phyloP scores from a whole-genome alignment of 2,329 filamentous ascomycete species.

The Thyridium curvatum region DNA sequence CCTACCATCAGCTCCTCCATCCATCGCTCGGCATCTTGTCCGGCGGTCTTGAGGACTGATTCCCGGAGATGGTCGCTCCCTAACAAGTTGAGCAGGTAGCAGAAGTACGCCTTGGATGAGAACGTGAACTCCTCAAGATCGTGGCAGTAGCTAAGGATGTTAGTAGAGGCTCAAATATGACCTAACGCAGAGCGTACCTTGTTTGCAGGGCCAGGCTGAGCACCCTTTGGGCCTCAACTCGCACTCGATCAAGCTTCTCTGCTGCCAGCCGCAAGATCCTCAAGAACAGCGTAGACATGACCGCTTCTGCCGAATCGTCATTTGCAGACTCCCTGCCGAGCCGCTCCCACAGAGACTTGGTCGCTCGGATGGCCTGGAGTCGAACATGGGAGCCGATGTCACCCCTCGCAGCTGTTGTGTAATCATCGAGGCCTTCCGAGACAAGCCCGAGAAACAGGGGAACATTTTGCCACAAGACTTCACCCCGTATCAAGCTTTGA shows the following conservation, averaged over 20 bases:
- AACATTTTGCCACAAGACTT: conserved; percentile 33
- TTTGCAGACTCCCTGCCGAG: conserved; percentile 12
- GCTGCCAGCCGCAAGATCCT: conserved; percentile 63
- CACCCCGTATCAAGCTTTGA: conserved; percentile 43
- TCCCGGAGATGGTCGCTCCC: conserved; percentile 24
- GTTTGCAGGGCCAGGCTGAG: conserved; percentile 37
- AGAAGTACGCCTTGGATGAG: conserved; percentile 56
- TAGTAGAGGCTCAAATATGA: neutral
- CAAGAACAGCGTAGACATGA: conserved; percentile 34
- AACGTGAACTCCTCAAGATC: conserved; percentile 35
- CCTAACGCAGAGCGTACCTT: conserved; percentile 29
- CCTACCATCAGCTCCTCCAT: conserved; percentile 56
- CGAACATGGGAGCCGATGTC: conserved; percentile 86
- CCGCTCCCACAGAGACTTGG: conserved; percentile 53
- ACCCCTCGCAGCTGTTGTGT: conserved; percentile 81
- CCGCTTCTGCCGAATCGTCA: neutral
- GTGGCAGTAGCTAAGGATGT: neutral
- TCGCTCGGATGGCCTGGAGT: conserved; percentile 71
- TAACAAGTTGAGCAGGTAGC: conserved; percentile 42
- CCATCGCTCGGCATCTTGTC: conserved; percentile 26
- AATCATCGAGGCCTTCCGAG: conserved; percentile 68
- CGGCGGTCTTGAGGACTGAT: no score
- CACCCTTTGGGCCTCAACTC: conserved; percentile 56
- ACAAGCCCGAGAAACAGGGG: conserved; percentile 38
- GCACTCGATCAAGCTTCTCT: conserved; percentile 86